Conservation (phyloP, 345 rosid species). For the Leavenworthia alabamica region DNA sequence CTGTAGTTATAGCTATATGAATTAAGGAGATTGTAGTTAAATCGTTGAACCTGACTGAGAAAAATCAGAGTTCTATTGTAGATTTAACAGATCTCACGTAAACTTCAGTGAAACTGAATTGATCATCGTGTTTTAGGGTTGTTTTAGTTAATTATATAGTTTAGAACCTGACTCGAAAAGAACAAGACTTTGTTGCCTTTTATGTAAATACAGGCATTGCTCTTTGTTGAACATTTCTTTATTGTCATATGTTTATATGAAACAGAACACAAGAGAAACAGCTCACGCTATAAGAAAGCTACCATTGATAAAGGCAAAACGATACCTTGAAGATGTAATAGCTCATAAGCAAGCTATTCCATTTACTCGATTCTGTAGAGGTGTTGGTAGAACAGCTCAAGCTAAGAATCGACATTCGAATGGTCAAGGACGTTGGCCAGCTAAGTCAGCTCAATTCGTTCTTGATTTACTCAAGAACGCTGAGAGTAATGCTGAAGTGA, state of each 20-base stretch:
- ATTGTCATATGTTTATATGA: conserved; percentile 20
- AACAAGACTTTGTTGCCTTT: conserved; percentile 32
- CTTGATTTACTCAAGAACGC: conserved; percentile 91
- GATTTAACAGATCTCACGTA: conserved; percentile 46
- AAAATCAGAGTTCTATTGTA: conserved; percentile 54
- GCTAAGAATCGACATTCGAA: conserved; percentile 95
- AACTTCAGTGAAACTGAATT: conserved; percentile 45
- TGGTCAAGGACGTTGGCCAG: conserved; percentile 98
- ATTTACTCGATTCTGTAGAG: conserved; percentile 89
- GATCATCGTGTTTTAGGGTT: conserved; percentile 30
- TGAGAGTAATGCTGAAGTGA: conserved; percentile 97
- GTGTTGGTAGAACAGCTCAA: conserved; percentile 99
- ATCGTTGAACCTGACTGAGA: conserved; percentile 52
- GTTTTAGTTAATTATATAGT: not conserved
- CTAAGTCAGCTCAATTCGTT: conserved; percentile 76
- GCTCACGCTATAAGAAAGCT: conserved; percentile 81
- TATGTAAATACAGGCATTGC: conserved; percentile 36
- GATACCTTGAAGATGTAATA: conserved; percentile 91
- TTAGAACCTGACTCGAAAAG: conserved; percentile 22
- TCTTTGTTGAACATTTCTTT: conserved; percentile 44
- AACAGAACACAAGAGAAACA: conserved; percentile 88
- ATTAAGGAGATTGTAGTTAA: not conserved
- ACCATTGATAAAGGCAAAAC: conserved; percentile 85
- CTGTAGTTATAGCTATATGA: not conserved
- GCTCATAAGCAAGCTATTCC: conserved; percentile 99